Base-by-base conservation (phyloP, 768 basidiomycete species). In the Boletus speciosus region DNA sequence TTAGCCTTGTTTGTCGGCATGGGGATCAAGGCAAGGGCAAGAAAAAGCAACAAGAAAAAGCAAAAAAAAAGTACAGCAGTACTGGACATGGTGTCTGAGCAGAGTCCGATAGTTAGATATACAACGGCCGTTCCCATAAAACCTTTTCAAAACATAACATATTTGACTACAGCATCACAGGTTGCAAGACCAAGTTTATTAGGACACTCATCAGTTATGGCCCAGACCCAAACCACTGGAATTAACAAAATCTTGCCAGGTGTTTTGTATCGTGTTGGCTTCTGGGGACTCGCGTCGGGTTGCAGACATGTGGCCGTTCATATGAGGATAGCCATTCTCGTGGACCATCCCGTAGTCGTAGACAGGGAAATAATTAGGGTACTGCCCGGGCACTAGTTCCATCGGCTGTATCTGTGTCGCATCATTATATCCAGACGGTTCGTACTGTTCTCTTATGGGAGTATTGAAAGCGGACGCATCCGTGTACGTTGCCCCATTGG, bases 351-450 rank as follows among this genome's bases (percentile, higher is more conserved):
- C 79, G 64, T 89, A 88, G 65, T 88, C 87, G 60, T 85, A 88
- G 32, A 88, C 86, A 1, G 85, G 79, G 77, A 90, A 88, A 61
- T 88, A 89, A 62, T 78, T 81, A 14, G 86, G 87, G 71, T 84
- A 81, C 36, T 64, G 70, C 9, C 70, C 70, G 2, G 69, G 58
- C 1, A 70, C 62, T 15, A 71, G 54, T 35, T 73, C 65, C 60
- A 71, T 70, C 37, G 68, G 58, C 34, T 69, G 70, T 47, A 67
- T 66, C 38, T 64, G 61, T 31, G 56, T 25, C 16, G 64, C 34
- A 47, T 68, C 54, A 15, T 47, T 54, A 29, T 63, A 71, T 16
- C 52, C 62, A 23, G 59, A 46, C n/a, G 49, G 49, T 39, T 65
- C 65, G 55, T 60, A 68, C 3, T 55, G 64, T 44, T 64, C 67